Conservation (phyloP, 2,329 filamentous ascomycete genomes). For the Cladobotryum protrusum region DNA sequence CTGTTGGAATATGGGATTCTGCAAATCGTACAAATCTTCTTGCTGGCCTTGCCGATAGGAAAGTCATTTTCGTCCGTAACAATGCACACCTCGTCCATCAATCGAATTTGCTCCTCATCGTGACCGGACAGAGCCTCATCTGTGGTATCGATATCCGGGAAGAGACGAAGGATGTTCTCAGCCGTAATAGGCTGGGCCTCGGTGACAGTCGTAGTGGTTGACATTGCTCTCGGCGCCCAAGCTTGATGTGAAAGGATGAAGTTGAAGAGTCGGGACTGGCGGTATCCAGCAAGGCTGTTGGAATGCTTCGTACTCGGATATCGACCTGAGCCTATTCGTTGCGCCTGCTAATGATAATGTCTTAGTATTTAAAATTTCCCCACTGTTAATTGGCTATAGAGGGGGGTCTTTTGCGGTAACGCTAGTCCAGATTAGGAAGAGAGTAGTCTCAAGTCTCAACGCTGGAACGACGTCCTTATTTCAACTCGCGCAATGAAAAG, state of each 20-base stretch:
- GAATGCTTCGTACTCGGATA: background rate
- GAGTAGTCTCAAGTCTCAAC: no score
- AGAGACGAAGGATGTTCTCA: constrained; percentile 78
- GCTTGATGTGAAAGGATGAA: background rate
- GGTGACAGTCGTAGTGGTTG: constrained; percentile 38
- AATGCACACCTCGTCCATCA: constrained; percentile 99
- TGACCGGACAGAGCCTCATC: constrained; percentile 78
- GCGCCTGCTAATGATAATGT: background rate
- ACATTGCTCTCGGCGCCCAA: constrained; percentile 18
- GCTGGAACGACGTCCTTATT: no score
- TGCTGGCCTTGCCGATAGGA: constrained; percentile 93
- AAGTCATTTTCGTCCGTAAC: constrained; percentile 87
- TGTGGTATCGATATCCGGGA: constrained; percentile 72
- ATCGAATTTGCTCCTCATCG: constrained; percentile 92
- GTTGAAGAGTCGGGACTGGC: background rate
- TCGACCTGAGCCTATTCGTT: background rate
- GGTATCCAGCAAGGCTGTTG: background rate
- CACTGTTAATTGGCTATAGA: no score
- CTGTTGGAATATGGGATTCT: background rate
- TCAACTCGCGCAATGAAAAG: no score
- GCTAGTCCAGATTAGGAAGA: no score
- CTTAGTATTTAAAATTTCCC: no score
- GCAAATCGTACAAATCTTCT: constrained; percentile 80
- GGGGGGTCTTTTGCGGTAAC: no score
- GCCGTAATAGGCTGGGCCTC: constrained; percentile 66